Conservation (phyloP, 169 alveolate genomes). For the Plasmodium yoelii region DNA sequence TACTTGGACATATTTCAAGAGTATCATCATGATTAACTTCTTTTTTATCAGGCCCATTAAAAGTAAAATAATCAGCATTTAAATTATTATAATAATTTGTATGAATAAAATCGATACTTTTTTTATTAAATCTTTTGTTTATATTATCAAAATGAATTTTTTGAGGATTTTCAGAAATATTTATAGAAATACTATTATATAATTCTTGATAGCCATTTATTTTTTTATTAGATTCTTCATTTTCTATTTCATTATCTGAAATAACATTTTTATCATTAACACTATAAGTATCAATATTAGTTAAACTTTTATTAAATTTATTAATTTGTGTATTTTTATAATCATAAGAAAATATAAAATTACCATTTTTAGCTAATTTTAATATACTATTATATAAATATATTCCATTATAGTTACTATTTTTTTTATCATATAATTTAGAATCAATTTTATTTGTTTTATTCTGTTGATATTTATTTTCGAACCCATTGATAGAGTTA, state of each 20-base stretch:
- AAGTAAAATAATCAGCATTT: slow-evolving; percentile 36
- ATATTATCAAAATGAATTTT: background rate
- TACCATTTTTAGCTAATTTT: slow-evolving; percentile 44
- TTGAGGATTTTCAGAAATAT: background rate
- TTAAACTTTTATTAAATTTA: background rate
- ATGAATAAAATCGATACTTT: slow-evolving; percentile 20
- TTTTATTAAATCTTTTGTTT: background rate
- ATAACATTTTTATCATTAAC: no score
- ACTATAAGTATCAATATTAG: no score
- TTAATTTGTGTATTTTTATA: background rate
- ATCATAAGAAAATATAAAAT: slow-evolving; percentile 16
- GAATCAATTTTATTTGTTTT: slow-evolving; percentile 18
- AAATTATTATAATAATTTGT: slow-evolving; percentile 28
- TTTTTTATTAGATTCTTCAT: background rate
- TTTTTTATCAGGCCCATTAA: background rate
- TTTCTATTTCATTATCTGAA: background rate
- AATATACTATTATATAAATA: slow-evolving; percentile 51
- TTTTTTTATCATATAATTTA: slow-evolving; percentile 16
- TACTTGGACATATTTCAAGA: no score
- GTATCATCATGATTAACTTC: background rate
- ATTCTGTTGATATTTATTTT: background rate
- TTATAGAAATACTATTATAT: background rate
- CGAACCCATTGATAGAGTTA: background rate
- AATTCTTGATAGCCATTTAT: slow-evolving; percentile 9
- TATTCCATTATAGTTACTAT: background rate